Conservation (phyloP, 352 stramenopile species). For the Phytophthora pseudosyringae region DNA sequence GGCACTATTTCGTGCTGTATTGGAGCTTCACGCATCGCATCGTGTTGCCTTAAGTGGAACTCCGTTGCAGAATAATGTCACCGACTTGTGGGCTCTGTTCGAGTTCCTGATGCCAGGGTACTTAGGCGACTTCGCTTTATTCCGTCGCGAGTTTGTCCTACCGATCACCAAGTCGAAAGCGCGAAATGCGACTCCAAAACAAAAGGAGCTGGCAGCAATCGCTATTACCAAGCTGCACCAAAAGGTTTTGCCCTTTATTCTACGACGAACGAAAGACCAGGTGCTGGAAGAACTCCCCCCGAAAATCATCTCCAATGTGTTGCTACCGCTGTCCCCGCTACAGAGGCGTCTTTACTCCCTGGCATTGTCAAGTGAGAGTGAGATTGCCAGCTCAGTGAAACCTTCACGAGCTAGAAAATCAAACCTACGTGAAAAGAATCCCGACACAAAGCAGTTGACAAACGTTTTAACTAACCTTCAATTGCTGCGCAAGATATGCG, state of each 20-base stretch:
- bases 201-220: slow-evolving; percentile 80
- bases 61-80: slow-evolving; percentile 97
- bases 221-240: slow-evolving; percentile 95
- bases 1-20: slow-evolving; percentile 84
- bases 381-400: slow-evolving; percentile 5
- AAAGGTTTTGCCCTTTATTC: slow-evolving; percentile 97
- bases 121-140: slow-evolving; percentile 86
- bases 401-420: slow-evolving; percentile 1
- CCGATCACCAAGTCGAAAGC: slow-evolving; percentile 68
- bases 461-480: slow-evolving; percentile 72
- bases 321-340: slow-evolving; percentile 85
- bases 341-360: slow-evolving; percentile 89
- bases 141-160: slow-evolving; percentile 67
- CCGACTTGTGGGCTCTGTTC: slow-evolving; percentile 97
- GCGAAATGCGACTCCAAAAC: slow-evolving; percentile 66
- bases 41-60: slow-evolving; percentile 97
- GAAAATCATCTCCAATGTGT: slow-evolving; percentile 97
- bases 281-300: slow-evolving; percentile 97
- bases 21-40: slow-evolving; percentile 81
- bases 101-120: slow-evolving; percentile 98
- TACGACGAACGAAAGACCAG: slow-evolving; percentile 96
- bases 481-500: slow-evolving; percentile 93
- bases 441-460: slow-evolving; percentile 19
- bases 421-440: not conserved
- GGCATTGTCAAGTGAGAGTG: slow-evolving; percentile 33